A percentile compares a stretch with the other conserved stretches of the same genome.
phyloP scores from a whole-genome alignment of 371 early-diverging fungal species.

The Lichtheimia ramosa region DNA sequence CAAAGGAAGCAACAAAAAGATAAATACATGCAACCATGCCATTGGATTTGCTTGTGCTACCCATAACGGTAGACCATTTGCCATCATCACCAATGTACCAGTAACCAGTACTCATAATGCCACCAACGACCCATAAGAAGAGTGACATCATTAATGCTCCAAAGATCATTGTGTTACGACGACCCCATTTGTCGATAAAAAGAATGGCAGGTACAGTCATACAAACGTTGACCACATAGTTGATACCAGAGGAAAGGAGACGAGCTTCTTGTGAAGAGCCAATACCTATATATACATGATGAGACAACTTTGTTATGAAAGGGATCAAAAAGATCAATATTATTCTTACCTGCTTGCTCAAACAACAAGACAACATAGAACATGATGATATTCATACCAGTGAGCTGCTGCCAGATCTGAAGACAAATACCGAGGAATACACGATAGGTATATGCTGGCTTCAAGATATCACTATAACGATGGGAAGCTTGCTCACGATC shows the following conservation, averaged over 20 bases:
- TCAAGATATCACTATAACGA: conserved; percentile 68
- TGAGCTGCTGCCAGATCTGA: conserved; percentile 66
- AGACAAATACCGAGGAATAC: conserved; percentile 63
- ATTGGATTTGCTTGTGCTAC: conserved; percentile 12
- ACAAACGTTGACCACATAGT: conserved; percentile 66
- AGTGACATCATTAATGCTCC: conserved; percentile 36
- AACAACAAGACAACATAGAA: conserved; percentile 70
- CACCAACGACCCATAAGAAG: conserved; percentile 38
- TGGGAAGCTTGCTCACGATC: conserved; percentile 69
- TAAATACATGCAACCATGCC: conserved; percentile 64
- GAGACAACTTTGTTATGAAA: conserved; percentile 11
- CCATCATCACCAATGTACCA: conserved; percentile 19
- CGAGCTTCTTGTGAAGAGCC: conserved; percentile 36
- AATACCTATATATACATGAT: conserved; percentile 16
- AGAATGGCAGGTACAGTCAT: conserved; percentile 73
- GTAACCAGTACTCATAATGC: conserved; percentile 33
- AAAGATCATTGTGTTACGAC: conserved; percentile 46
- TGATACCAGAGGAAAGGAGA: conserved; percentile 61
- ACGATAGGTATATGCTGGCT: conserved; percentile 56
- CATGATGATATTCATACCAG: conserved; percentile 76
- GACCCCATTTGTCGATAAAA: conserved; percentile 70
- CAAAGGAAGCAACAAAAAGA: conserved; percentile 71
- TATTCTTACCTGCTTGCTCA: conserved; percentile 59
- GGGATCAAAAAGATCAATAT: conserved; percentile 33
- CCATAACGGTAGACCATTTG: conserved; percentile 21